A percentile compares a stretch with the other conserved stretches of the same genome.
These are phyloP conservation scores for Lipomyces spencermartinsiae DNA, from an alignment of 805 yeast species.

Conservation along the genomic window DNA sequence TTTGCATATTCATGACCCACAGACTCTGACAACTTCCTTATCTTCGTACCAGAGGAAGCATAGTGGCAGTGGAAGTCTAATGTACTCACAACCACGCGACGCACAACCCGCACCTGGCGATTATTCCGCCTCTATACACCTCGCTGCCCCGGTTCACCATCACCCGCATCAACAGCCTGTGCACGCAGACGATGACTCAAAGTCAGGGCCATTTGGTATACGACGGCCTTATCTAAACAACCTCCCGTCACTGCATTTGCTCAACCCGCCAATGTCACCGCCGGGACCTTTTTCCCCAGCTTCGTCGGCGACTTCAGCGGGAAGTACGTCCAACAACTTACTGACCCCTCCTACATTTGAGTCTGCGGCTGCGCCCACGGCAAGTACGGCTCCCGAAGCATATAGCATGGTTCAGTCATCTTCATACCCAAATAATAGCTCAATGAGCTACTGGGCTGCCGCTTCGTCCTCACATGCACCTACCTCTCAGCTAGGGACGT, in stretches of 20 bases:
- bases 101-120: background rate
- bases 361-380: slow-evolving; percentile 9
- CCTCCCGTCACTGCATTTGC: slow-evolving; percentile 32
- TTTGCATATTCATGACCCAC: slow-evolving; percentile 4
- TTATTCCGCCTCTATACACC: background rate
- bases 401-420: slow-evolving; percentile 12
- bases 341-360: slow-evolving; percentile 25
- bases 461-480: slow-evolving; percentile 25
- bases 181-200: background rate
- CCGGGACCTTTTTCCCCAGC: slow-evolving; percentile 15
- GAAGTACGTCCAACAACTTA: slow-evolving; percentile 14
- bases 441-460: slow-evolving; percentile 31
- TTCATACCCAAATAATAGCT: slow-evolving; percentile 26
- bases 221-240: slow-evolving; percentile 26
- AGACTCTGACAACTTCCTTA: background rate
- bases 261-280: slow-evolving; percentile 16
- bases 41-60: background rate
- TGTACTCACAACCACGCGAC: background rate
- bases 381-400: slow-evolving; percentile 8
- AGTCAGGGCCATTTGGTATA: background rate
- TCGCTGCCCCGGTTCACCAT: slow-evolving; percentile 4
- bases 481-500: slow-evolving; percentile 16
- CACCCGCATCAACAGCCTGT: background rate
- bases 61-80: slow-evolving; percentile 6
- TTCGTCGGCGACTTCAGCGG: slow-evolving; percentile 13